These are phyloP conservation scores for Desmodesmus armatus DNA, from an alignment of 139 green algal genomes.

Conservation along the genomic window DNA sequence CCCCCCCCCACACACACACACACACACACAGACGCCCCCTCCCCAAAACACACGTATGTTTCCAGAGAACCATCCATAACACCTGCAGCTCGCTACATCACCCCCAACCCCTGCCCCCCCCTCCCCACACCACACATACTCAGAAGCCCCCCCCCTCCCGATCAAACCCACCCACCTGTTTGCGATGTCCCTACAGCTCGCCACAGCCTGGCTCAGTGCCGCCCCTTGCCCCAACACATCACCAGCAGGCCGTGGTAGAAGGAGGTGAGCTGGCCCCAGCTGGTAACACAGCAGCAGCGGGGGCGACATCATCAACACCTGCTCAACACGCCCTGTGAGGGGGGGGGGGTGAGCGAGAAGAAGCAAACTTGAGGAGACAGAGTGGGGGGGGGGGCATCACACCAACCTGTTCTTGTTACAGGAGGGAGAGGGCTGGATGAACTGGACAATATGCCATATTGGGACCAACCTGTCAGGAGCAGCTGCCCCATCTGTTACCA, in stretches of 20 bases:
- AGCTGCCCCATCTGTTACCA: no score
- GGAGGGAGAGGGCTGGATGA: slow-evolving; percentile 84
- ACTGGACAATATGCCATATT: slow-evolving; percentile 92
- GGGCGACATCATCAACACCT: slow-evolving; percentile 84
- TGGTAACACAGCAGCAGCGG: slow-evolving; percentile 85
- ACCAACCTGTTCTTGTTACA: not conserved
- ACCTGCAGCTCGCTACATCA: no score
- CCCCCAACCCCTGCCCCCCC: no score
- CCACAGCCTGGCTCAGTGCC: slow-evolving; percentile 55
- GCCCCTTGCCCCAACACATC: slow-evolving; percentile 47
- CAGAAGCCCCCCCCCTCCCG: no score
- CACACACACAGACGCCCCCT: not conserved
- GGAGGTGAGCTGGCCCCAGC: slow-evolving; percentile 81
- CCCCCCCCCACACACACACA: no score
- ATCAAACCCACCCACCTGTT: slow-evolving; percentile 5
- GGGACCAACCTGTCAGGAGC: not conserved
- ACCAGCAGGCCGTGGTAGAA: slow-evolving; percentile 80
- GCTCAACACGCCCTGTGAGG: slow-evolving; percentile 84
- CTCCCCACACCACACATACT: no score
- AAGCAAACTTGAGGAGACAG: slow-evolving; percentile 69
- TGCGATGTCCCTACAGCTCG: slow-evolving; percentile 64
- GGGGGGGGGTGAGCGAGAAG: no score
- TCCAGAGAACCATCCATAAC: no score
- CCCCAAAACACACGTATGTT: not conserved
- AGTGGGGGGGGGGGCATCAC: slow-evolving; percentile 35